phyloP scores from a whole-genome alignment of 192 early-diverging fungal genomes.

The Umbelopsis vinacea region DNA sequence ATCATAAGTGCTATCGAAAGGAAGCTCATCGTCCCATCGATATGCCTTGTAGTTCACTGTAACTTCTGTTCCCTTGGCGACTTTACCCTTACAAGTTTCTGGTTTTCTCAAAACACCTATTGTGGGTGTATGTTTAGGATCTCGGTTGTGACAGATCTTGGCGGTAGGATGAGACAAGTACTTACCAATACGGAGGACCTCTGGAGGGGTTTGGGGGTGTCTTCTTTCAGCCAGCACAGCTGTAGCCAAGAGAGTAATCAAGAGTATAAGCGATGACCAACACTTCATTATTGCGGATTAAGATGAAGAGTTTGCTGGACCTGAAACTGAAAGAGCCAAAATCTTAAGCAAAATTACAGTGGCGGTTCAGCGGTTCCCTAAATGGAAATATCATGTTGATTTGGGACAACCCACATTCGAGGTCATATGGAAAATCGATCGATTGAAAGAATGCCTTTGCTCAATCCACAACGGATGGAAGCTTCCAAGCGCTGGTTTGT shows the following conservation, averaged over 20 bases:
- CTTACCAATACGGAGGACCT: not conserved
- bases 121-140: not conserved
- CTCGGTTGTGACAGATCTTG: not conserved
- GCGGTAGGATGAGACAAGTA: not conserved
- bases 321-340: not conserved
- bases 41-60: constrained; percentile 26
- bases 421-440: not conserved
- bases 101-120: constrained; percentile 21
- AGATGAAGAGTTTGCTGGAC: constrained; percentile 18
- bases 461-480: not conserved
- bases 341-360: not conserved
- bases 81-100: not conserved
- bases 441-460: not conserved
- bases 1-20: constrained; percentile 30
- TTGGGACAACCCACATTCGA: not conserved
- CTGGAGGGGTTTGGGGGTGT: not conserved
- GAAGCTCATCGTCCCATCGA: constrained; percentile 25
- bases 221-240: constrained; percentile 4
- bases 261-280: not conserved
- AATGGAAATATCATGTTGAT: constrained; percentile 15
- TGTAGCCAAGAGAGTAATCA: constrained; percentile 6
- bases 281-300: constrained; percentile 1
- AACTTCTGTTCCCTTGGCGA: constrained; percentile 10
- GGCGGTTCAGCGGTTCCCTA: not conserved
- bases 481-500: constrained; percentile 34